Evolutionary conservation across 345 rosid species (phyloP).

Genomic region (Syzygium grande): DNA sequence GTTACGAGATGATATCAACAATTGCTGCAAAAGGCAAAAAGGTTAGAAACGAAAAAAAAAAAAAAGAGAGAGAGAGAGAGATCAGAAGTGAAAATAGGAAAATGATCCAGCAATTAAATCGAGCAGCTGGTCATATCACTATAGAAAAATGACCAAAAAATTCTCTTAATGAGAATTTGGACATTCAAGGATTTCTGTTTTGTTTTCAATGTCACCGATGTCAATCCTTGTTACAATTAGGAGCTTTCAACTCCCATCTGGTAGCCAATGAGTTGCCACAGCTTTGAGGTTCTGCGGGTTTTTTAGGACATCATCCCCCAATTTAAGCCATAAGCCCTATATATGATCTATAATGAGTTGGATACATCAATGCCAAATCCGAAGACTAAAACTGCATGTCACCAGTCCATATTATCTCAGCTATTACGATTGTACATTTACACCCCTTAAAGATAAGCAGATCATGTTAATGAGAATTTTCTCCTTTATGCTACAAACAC

Average conservation of each 20-base stretch:
- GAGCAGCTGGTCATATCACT: neutral
- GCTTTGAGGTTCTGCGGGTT: neutral
- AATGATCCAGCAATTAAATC: neutral
- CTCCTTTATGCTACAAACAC: neutral
- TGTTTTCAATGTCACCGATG: neutral
- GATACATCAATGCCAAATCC: neutral
- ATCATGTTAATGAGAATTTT: neutral
- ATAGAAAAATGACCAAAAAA: neutral
- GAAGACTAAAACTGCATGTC: neutral
- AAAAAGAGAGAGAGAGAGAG: neutral
- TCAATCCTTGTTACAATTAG: neutral
- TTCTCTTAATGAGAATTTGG: neutral
- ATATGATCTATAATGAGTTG: neutral
- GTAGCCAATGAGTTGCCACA: neutral
- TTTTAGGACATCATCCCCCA: neutral
- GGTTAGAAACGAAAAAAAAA: conserved; percentile 3
- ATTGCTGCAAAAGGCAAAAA: conserved; percentile 43
- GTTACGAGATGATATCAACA: conserved; percentile 91
- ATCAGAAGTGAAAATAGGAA: neutral
- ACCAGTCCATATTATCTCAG: neutral
- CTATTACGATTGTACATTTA: neutral
- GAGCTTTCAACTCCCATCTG: neutral
- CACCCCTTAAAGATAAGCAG: neutral
- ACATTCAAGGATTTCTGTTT: neutral
- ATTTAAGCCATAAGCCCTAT: neutral